phyloP scores from a whole-genome alignment of 108 stramenopile species.

The Fragilariopsis cylindrus region DNA sequence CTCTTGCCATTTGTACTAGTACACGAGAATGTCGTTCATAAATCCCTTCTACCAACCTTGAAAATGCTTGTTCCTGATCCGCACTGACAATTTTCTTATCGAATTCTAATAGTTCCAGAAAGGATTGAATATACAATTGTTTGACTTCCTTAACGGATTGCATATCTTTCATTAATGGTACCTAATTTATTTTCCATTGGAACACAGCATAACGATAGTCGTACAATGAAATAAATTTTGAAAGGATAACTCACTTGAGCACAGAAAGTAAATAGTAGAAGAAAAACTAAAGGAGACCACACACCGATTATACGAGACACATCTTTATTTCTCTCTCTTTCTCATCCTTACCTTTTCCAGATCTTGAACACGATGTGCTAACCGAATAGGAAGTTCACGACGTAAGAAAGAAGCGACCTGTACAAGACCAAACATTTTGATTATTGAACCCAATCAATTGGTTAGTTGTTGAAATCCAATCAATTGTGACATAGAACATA shows the following conservation, averaged over 20 bases:
- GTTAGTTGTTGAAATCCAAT: background rate
- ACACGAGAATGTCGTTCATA: slow-evolving; percentile 94
- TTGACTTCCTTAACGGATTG: slow-evolving; percentile 72
- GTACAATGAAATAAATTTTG: background rate
- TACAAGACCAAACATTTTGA: background rate
- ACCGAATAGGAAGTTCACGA: slow-evolving; percentile 95
- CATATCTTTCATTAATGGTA: slow-evolving; percentile 81
- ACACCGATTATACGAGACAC: too few relatives aligned
- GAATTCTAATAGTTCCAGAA: slow-evolving; percentile 78
- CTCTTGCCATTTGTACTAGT: slow-evolving; percentile 95
- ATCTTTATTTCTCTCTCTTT: background rate
- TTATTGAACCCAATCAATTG: background rate
- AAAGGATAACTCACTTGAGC: too few relatives aligned
- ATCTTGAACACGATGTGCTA: slow-evolving; percentile 95
- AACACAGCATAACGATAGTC: background rate
- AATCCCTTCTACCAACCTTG: slow-evolving; percentile 80
- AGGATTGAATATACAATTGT: slow-evolving; percentile 88
- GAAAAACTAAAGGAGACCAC: background rate
- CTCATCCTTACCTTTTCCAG: slow-evolving; percentile 52
- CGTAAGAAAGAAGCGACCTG: slow-evolving; percentile 92
- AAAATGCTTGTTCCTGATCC: slow-evolving; percentile 80
- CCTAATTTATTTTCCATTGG: slow-evolving; percentile 4
- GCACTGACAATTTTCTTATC: slow-evolving; percentile 63
- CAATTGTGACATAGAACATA: background rate
- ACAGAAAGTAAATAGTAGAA: background rate